A percentile compares a stretch with the other conserved stretches of the same genome.
Conservation (phyloP, 257 asterid species). For the Capsicum pubescens region DNA sequence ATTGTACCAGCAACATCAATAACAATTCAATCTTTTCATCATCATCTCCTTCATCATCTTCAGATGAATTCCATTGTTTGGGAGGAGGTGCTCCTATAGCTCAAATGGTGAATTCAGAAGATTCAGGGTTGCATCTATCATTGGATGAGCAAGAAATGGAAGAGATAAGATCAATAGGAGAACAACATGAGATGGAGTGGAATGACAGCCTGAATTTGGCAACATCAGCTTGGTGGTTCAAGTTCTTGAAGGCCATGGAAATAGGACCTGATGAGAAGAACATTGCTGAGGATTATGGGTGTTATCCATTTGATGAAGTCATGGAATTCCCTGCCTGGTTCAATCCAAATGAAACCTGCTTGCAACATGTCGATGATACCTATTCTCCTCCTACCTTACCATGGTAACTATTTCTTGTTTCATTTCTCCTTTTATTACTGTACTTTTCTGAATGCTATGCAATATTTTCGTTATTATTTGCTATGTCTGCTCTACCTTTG, state of each 20-base stretch:
- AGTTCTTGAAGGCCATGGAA: slow-evolving; percentile 79
- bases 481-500: not conserved
- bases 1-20: slow-evolving; percentile 34
- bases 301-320: slow-evolving; percentile 69
- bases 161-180: slow-evolving; percentile 90
- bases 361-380: slow-evolving; percentile 54
- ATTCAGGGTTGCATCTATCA: slow-evolving; percentile 64
- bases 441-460: too few species aligned
- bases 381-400: slow-evolving; percentile 86
- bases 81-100: slow-evolving; percentile 37
- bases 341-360: slow-evolving; percentile 64
- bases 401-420: slow-evolving; percentile 56
- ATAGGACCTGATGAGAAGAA: slow-evolving; percentile 48
- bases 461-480: not conserved
- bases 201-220: slow-evolving; percentile 81
- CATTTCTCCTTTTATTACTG: not conserved
- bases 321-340: slow-evolving; percentile 94
- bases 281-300: slow-evolving; percentile 44
- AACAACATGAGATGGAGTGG: slow-evolving; percentile 92
- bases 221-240: slow-evolving; percentile 91
- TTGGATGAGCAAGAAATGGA: slow-evolving; percentile 94
- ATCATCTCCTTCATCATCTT: slow-evolving; percentile 66
- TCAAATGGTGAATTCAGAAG: slow-evolving; percentile 43
- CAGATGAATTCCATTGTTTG: slow-evolving; percentile 57
- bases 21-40: slow-evolving; percentile 61